Evolutionary conservation across 169 alveolate species (phyloP).

Genomic region (Cryptosporidium sp.): DNA sequence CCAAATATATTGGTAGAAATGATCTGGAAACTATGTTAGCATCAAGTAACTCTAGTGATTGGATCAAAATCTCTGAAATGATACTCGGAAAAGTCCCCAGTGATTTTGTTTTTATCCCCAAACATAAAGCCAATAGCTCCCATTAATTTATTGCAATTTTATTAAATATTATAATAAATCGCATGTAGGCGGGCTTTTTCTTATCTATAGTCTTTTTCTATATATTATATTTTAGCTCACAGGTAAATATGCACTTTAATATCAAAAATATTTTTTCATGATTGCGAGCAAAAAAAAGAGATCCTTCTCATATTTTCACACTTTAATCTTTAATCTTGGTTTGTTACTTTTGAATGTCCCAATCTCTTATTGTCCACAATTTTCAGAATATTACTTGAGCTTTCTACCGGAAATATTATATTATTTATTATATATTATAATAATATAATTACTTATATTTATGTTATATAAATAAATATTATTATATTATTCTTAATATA

Average conservation of each 20-base stretch:
- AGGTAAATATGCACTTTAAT: neutral
- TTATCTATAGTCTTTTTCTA: neutral
- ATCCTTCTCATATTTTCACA: no score
- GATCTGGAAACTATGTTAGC: constrained; percentile 86
- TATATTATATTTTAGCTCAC: neutral
- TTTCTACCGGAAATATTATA: no score
- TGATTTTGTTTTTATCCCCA: constrained; percentile 84
- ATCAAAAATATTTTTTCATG: neutral
- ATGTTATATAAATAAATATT: no score
- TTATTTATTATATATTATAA: no score
- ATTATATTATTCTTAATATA: no score
- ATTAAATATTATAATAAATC: neutral
- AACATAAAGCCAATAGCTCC: constrained; percentile 80
- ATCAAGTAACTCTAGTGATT: constrained; percentile 81
- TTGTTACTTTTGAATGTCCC: neutral
- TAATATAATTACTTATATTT: no score
- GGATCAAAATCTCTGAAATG: constrained; percentile 87
- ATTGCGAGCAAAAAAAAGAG: neutral
- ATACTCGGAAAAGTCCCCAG: constrained; percentile 86
- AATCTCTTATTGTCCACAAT: no score
- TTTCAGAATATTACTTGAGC: no score
- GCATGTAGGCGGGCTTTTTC: constrained; percentile 11
- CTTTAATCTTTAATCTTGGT: neutral
- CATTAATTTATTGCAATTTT: neutral
- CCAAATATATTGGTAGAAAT: constrained; percentile 84